phyloP scores from a whole-genome alignment of 2,329 filamentous ascomycete species.

The Pseudocercospora fijiensis region DNA sequence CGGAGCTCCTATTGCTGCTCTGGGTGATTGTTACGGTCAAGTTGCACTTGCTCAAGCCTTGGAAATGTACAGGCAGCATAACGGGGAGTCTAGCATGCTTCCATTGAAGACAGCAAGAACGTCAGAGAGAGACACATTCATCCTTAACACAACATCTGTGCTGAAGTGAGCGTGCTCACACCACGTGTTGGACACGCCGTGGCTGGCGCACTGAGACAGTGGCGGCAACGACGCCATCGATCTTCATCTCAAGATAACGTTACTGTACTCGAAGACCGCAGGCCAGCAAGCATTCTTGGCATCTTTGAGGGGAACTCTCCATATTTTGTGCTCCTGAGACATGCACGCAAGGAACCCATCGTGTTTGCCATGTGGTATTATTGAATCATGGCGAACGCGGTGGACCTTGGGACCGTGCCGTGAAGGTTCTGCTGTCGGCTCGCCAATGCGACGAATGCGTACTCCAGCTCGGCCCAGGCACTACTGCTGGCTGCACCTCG shows the following conservation, averaged over 20 bases:
- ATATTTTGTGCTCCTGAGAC: not conserved
- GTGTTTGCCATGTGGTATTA: slow-evolving; percentile 11
- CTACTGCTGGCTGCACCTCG: slow-evolving; percentile 1
- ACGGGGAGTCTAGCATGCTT: no score
- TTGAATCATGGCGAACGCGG: slow-evolving; percentile 5
- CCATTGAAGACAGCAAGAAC: not conserved
- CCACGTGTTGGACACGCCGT: slow-evolving; percentile 1
- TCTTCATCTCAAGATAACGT: not conserved
- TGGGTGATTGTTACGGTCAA: no score
- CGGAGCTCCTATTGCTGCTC: no score
- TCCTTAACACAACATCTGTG: no score
- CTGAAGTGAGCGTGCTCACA: no score
- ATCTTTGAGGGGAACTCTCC: not conserved
- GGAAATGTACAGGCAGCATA: no score
- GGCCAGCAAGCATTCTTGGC: not conserved
- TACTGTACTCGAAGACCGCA: not conserved
- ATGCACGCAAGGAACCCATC: slow-evolving; percentile 1
- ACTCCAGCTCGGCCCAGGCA: not conserved
- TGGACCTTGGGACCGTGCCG: not conserved
- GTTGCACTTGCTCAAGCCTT: no score
- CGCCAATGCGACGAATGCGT: not conserved
- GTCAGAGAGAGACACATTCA: no score
- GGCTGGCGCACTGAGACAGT: slow-evolving; percentile 8
- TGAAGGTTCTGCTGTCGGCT: slow-evolving; percentile 6
- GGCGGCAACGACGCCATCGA: not conserved